Conservation (phyloP, 2,329 filamentous ascomycete species). For the Penicillium digitatum region DNA sequence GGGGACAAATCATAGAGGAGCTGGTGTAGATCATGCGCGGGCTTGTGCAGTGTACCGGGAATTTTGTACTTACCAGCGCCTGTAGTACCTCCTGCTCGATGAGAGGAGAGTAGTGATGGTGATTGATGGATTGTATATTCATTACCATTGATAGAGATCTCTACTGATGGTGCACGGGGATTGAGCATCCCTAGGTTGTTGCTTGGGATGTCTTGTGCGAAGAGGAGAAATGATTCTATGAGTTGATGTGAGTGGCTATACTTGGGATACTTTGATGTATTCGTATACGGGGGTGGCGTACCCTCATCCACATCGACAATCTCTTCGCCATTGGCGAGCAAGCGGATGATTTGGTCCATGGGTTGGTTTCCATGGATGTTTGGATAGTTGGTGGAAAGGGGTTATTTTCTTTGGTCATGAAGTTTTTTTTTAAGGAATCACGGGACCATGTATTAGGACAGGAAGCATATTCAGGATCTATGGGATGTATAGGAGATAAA, state of each 20-base stretch:
- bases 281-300: constrained; percentile 29
- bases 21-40: constrained; percentile 5
- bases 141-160: constrained; percentile 63
- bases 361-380: not conserved
- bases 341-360: constrained; percentile 24
- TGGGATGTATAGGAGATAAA: too few species aligned
- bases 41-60: not conserved
- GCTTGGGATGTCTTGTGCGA: constrained; percentile 69
- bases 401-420: not conserved
- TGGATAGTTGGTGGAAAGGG: not conserved
- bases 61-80: constrained; percentile 57
- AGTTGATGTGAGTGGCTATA: constrained; percentile 4
- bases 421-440: constrained; percentile 7
- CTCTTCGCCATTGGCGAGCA: constrained; percentile 46
- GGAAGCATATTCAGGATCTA: too few species aligned
- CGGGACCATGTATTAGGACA: too few species aligned
- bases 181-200: constrained; percentile 83
- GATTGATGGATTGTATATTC: constrained; percentile 80
- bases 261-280: not conserved
- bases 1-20: not conserved
- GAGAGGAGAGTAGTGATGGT: constrained; percentile 73
- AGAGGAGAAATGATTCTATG: constrained; percentile 81
- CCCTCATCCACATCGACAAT: constrained; percentile 60
- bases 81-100: constrained; percentile 68
- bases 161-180: constrained; percentile 60